Conservation (phyloP, 1,139 yeast genomes). For the Yamadazyma pseudoaaseri region DNA sequence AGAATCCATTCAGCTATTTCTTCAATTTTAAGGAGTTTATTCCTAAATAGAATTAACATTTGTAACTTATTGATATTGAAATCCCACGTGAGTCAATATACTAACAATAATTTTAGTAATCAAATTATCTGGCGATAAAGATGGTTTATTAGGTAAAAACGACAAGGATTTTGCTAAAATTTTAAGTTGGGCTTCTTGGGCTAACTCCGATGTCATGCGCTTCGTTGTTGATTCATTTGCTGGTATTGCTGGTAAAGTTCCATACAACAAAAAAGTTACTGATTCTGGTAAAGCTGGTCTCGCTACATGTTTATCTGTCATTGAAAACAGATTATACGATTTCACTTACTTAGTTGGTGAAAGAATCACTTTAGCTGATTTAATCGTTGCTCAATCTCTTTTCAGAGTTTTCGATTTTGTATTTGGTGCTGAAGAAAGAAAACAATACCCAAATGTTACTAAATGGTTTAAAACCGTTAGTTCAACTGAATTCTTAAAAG, state of each 20-base stretch:
- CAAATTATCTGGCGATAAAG: constrained; percentile 26
- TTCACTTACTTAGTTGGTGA: constrained; percentile 92
- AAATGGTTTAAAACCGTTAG: constrained; percentile 86
- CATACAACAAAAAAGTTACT: constrained; percentile 78
- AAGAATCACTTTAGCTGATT: constrained; percentile 82
- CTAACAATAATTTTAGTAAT: constrained; percentile 22
- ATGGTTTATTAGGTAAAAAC: constrained; percentile 57
- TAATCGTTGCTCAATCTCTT: constrained; percentile 59
- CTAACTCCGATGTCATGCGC: constrained; percentile 66
- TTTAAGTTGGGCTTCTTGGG: constrained; percentile 79
- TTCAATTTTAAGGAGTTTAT: no score
- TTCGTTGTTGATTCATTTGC: constrained; percentile 32
- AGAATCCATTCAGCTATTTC: no score
- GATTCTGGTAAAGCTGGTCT: constrained; percentile 51
- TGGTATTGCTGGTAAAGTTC: constrained; percentile 35
- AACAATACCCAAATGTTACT: constrained; percentile 66
- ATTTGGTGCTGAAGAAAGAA: constrained; percentile 79
- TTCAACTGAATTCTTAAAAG: constrained; percentile 53
- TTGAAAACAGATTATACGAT: constrained; percentile 66
- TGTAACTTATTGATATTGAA: no score
- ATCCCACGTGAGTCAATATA: constrained; percentile 2
- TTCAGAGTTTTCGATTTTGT: constrained; percentile 65
- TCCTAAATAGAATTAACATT: no score
- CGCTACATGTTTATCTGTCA: constrained; percentile 40
- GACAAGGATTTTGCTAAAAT: constrained; percentile 68